Evolutionary conservation across 1,139 yeast species (phyloP).

Genomic region (Scheffersomyces insectosa): DNA sequence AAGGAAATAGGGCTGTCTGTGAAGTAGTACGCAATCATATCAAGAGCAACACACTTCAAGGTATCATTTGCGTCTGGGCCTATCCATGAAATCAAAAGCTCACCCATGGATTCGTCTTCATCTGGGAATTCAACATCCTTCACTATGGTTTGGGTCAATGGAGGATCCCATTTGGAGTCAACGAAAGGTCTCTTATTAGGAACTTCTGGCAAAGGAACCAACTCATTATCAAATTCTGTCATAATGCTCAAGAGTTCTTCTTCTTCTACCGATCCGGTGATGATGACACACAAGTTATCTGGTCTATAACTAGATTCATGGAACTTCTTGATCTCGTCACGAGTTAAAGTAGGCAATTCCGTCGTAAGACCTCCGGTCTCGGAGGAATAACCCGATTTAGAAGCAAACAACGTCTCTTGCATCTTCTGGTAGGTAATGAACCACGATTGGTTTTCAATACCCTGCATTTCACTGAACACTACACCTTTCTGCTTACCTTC

Average conservation of each 20-base stretch:
- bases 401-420: constrained; percentile 60
- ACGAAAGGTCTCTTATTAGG: constrained; percentile 72
- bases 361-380: constrained; percentile 92
- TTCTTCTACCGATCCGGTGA: constrained; percentile 84
- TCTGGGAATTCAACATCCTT: constrained; percentile 81
- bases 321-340: constrained; percentile 72
- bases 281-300: constrained; percentile 77
- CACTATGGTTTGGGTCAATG: constrained; percentile 41
- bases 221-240: constrained; percentile 60
- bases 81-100: constrained; percentile 72
- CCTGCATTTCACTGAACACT: constrained; percentile 97
- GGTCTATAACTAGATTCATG: constrained; percentile 77
- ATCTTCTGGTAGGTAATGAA: constrained; percentile 63
- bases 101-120: constrained; percentile 83
- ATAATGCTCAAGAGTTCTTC: constrained; percentile 63
- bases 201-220: constrained; percentile 41
- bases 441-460: constrained; percentile 80
- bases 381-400: constrained; percentile 77
- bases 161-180: constrained; percentile 59
- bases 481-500: constrained; percentile 93
- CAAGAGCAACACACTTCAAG: constrained; percentile 63
- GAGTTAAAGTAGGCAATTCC: constrained; percentile 71
- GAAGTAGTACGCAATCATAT: constrained; percentile 71
- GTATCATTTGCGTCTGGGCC: constrained; percentile 68
- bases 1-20: constrained; percentile 74